Evolutionary conservation across 2,329 filamentous ascomycete species (phyloP).

Genomic region (Gyromitra esculenta): DNA sequence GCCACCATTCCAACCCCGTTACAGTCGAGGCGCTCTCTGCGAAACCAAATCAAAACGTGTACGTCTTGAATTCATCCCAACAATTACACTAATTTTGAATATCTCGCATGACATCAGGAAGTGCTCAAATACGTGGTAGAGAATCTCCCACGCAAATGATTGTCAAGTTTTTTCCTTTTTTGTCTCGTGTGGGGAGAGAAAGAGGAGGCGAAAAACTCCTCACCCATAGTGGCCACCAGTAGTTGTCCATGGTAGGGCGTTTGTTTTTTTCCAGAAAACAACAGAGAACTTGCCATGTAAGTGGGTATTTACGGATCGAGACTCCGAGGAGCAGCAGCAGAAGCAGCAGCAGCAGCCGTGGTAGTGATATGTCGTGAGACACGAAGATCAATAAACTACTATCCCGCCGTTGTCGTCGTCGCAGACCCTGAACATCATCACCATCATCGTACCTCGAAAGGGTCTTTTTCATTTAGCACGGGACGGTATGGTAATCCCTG

Average conservation of each 20-base stretch:
- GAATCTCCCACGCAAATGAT: constrained; percentile 24
- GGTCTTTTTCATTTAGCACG: constrained; percentile 29
- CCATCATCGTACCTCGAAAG: constrained; percentile 37
- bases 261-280: constrained; percentile 41
- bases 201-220: constrained; percentile 18
- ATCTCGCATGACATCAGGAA: constrained; percentile 14
- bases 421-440: constrained; percentile 41
- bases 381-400: constrained; percentile 38
- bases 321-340: not conserved
- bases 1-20: constrained; percentile 8
- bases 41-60: constrained; percentile 34
- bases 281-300: constrained; percentile 14
- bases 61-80: constrained; percentile 26
- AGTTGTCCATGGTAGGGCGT: not conserved
- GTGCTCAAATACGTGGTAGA: constrained; percentile 40
- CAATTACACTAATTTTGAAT: constrained; percentile 19
- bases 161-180: constrained; percentile 24
- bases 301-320: constrained; percentile 21
- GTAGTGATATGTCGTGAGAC: constrained; percentile 15
- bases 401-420: constrained; percentile 21
- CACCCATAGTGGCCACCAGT: constrained; percentile 1
- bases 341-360: not conserved
- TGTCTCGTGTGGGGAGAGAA: constrained; percentile 13
- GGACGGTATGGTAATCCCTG: constrained; percentile 20
- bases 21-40: constrained; percentile 6